Base-by-base conservation (phyloP, 345 rosid genomes). In the Aurinia saxatilis region DNA sequence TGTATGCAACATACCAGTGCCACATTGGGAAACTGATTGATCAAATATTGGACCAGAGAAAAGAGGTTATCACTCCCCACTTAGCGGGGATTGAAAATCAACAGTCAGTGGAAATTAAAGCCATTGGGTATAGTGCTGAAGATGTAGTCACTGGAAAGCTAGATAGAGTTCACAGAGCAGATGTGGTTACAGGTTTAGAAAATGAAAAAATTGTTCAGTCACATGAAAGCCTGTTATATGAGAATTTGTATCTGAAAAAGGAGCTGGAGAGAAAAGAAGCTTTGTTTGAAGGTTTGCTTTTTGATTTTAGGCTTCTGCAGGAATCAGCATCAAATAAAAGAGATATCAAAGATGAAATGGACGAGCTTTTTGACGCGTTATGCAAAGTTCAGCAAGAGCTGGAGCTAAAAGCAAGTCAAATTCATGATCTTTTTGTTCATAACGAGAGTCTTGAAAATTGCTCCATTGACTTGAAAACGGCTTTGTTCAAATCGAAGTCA, bases 271-370 rank as follows among this genome's bases (percentile, higher is more conserved):
- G 96, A 72, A 91, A 86, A 74, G 86, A 88, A 68, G 68, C 78
- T 67, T 66, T 86, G 57, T 70, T 86, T 58, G 84, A 85, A 75
- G 96, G 96, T 66, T 75, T 91, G 80, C 87, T 84, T 69, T 91
- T 91, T 75, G 98, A 91, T 79, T 79, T 91, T 67, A 76, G 84
- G 77, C 79, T 91, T 74, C 75, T 91, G 69, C 96, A 91, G 65
- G 98, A 91, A 80, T 79, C 88, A n/a, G 83, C 89, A 70, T 86
- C 96, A 38, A 73, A 73, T 54, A 78, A 69, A 47, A 84, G 76
- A 70, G 90, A 88, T 18, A 64, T 80, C 31, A 83, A 80, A 80
- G 88, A 86, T 73, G 88, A 88, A 80, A 77, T 82, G 59, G 82
- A 86, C 74, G 82, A 75, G 65, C 67, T 79, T 48, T 70, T 77